Conservation (phyloP, 257 asterid species). For the Nicotiana benthamiana region DNA sequence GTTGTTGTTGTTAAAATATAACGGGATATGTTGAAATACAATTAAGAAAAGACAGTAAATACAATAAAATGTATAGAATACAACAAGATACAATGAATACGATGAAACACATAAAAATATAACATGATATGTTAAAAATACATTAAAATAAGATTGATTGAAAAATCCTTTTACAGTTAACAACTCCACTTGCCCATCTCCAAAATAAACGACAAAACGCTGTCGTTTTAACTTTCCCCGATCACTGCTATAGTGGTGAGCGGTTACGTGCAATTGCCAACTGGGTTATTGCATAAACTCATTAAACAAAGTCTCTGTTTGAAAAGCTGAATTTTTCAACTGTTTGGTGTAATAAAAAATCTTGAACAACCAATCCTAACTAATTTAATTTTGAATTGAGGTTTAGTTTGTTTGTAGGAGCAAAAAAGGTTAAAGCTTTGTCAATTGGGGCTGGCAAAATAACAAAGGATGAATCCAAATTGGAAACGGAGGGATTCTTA, state of each 20-base stretch:
- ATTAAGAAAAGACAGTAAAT: too few species aligned
- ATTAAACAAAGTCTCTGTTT: neutral
- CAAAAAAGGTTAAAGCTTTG: neutral
- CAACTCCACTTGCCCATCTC: neutral
- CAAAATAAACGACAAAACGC: neutral
- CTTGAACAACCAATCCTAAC: neutral
- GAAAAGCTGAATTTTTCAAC: neutral
- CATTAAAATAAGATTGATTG: too few species aligned
- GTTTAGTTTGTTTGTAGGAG: neutral
- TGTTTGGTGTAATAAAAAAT: neutral
- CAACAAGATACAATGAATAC: too few species aligned
- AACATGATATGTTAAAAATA: too few species aligned
- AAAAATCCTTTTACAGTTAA: neutral
- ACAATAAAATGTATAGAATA: too few species aligned
- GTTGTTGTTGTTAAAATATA: too few species aligned
- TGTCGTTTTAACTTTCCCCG: neutral
- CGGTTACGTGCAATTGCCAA: neutral
- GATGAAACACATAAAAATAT: too few species aligned
- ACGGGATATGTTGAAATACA: too few species aligned
- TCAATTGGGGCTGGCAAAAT: neutral
- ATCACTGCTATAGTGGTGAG: neutral
- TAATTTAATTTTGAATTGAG: neutral
- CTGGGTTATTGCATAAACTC: neutral
- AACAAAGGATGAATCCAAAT: slow-evolving; percentile 43
- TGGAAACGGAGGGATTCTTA: slow-evolving; percentile 68